Base-by-base conservation (phyloP, 352 stramenopile genomes). In the Phytopythium delawarense region DNA sequence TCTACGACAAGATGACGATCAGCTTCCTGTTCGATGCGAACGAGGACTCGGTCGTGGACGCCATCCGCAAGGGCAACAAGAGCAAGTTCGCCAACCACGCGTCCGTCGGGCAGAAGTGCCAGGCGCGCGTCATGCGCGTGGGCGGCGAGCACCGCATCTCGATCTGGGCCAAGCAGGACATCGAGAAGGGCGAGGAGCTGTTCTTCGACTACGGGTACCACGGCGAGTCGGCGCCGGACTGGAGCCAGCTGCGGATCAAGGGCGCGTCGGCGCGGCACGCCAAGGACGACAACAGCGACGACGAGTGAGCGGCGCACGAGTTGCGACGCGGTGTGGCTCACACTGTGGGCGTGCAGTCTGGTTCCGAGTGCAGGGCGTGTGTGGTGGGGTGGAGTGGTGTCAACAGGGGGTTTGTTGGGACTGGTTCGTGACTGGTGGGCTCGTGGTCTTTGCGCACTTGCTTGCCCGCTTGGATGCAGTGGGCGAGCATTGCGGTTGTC, bases 21-120 rank as follows among this genome's bases (percentile, higher is more conserved):
- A 89, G 77, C 45, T 98, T 96, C 69, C 56, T 98, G 25, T 98
- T 98, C 67, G 89, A 98, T 63, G 65, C 95, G 25, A 94, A 93
- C 61, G 83, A 89, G 13, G 92, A 98, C 59, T 78, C 78, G 15
- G 80, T 93, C 35, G 73, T 98, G 32, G 95, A 98, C 72, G 92
- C 93, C 7, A 88, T 92, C 46, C 81, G 86, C 48, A 94, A 93
- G 56, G 94, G 96, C 25, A 98, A 98, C 79, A 98, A 98, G 75
- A 93, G 87, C 56, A 88, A 92, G 54, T 98, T 96, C 61, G 78
- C 81, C 0, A 96, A 97, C 64, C 91, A 98, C 65, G 77, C 66
- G 20, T 65, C 55, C 25, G 69, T 69, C 30, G 56, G 75, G 25
- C 83, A 87, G 5, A 98, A 98, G 59, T 95, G 87, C 62, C 78